Base-by-base conservation (phyloP, 805 yeast species). In the Metschnikowia colocasiae region DNA sequence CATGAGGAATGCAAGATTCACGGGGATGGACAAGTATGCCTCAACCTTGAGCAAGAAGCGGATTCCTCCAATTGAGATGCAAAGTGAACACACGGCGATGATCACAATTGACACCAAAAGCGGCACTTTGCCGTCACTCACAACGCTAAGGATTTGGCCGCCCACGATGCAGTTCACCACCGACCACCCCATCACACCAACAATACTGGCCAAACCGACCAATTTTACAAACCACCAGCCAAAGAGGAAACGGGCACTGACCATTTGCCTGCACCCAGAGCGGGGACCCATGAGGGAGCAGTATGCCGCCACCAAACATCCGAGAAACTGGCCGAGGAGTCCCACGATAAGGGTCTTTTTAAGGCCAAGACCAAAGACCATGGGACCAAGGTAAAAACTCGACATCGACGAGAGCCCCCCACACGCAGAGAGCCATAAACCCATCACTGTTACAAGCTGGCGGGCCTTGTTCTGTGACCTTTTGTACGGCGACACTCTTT, bases 321-420 rank as follows among this genome's bases (percentile, higher is more conserved):
- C 97, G 2, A 85, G 56, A 26, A 80, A 62, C 49, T 79, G 78
- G 0, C 88, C 88, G 4, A 81, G 54, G 16, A 85, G 52, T 1
- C 95, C 95, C 16, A 81, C 69, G 3, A 80, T 65, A 51, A 86
- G 58, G 1, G 87, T 69, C 56, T 87, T 84, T 48, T 68, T 77
- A 56, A 86, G 82, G 12, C 88, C 87, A 20, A 89, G 68, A 2
- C 79, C 85, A 59, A 79, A 89, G 2, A 86, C 59, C 42, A 87
- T 62, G 0, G 95, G 87, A 0, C 95, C 94, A 39, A 87, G 67
- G 46, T 85, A 80, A 59, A 79, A 89, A 1, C 94, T 80, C 1
- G 95, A 85, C 90, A 89, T 86, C 1, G 96, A 87, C 2, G 95
- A 83, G n/a, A 89, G 69, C 0, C 95, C 90, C 44, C 95, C 95